Evolutionary conservation across 2,329 filamentous ascomycete species (phyloP).

Genomic region (Penicillium expansum): DNA sequence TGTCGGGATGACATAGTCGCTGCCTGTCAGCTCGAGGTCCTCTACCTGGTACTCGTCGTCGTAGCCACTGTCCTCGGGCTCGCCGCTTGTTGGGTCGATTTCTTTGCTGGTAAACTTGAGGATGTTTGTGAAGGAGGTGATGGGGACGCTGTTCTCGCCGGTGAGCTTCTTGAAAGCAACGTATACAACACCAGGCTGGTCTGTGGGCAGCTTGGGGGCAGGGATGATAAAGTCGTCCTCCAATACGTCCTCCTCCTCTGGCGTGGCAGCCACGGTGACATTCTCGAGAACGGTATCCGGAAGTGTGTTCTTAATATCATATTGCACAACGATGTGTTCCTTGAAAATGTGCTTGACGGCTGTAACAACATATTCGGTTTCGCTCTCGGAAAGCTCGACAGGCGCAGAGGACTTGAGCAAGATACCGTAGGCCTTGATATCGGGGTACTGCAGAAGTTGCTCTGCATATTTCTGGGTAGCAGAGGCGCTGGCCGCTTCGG

Average conservation of each 20-base stretch:
- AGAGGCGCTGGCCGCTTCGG: slow-evolving; percentile 75
- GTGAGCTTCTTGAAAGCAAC: slow-evolving; percentile 85
- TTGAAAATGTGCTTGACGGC: slow-evolving; percentile 98
- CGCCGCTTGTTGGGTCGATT: slow-evolving; percentile 89
- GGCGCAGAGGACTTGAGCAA: slow-evolving; percentile 86
- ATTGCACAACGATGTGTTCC: slow-evolving; percentile 92
- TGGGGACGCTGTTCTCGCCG: slow-evolving; percentile 73
- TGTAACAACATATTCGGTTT: slow-evolving; percentile 94
- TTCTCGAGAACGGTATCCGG: slow-evolving; percentile 87
- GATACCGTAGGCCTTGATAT: slow-evolving; percentile 83
- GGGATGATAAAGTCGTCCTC: slow-evolving; percentile 92
- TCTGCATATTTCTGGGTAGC: slow-evolving; percentile 85
- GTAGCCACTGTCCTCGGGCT: slow-evolving; percentile 88
- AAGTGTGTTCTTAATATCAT: slow-evolving; percentile 96
- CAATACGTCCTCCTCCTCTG: slow-evolving; percentile 70
- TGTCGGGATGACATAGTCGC: slow-evolving; percentile 89
- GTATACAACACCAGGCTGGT: slow-evolving; percentile 90
- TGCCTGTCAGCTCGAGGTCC: slow-evolving; percentile 84
- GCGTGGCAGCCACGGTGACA: slow-evolving; percentile 76
- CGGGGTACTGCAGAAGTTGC: slow-evolving; percentile 82
- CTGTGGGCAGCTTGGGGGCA: slow-evolving; percentile 74
- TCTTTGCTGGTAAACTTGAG: slow-evolving; percentile 98
- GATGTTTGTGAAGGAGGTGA: slow-evolving; percentile 81
- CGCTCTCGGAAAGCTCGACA: slow-evolving; percentile 90
- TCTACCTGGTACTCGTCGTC: slow-evolving; percentile 98